Percentiles rank a stretch among this genome's conserved stretches.
These are phyloP conservation scores for Volvariella volvacea DNA, from an alignment of 1,284 basidiomycete genomes.

Conservation along the genomic window DNA sequence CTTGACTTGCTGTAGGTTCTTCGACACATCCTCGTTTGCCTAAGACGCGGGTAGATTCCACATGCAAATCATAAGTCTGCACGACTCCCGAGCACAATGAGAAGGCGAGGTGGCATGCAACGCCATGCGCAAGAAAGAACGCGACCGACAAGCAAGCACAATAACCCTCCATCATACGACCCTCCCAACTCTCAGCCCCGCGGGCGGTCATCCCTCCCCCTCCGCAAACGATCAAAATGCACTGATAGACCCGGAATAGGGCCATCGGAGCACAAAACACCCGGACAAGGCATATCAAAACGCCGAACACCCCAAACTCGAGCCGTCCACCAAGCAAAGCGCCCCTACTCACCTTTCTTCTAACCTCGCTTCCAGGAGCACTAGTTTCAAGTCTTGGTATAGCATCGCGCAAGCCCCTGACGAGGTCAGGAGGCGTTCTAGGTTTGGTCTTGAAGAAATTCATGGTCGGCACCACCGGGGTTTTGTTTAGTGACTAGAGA, in stretches of 20 bases:
- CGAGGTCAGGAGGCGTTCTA: constrained; percentile 79
- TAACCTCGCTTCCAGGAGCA: constrained; percentile 66
- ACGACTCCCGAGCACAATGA: not conserved
- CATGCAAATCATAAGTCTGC: constrained; percentile 1
- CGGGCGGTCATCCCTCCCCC: no score
- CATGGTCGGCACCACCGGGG: constrained; percentile 45
- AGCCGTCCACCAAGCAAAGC: no score
- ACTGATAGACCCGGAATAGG: constrained; percentile 3
- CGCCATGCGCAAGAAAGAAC: constrained; percentile 2
- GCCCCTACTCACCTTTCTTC: constrained; percentile 55
- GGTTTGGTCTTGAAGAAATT: constrained; percentile 94
- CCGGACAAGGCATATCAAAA: not conserved
- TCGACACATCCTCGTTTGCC: constrained; percentile 86
- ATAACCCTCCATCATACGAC: no score
- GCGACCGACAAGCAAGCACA: no score
- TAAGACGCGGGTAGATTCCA: constrained; percentile 23
- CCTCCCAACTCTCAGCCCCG: no score
- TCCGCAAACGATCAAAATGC: not conserved
- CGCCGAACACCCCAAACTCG: constrained; percentile 1
- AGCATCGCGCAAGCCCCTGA: constrained; percentile 73
- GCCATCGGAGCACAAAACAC: no score
- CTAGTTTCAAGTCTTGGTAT: constrained; percentile 71
- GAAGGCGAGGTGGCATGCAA: not conserved
- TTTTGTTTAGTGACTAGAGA: not conserved
- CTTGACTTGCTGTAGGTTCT: constrained; percentile 86